Evolutionary conservation across 345 rosid genomes (phyloP), one percentile per base, ranked within the genome.

Genomic region (Litchi chinensis): DNA sequence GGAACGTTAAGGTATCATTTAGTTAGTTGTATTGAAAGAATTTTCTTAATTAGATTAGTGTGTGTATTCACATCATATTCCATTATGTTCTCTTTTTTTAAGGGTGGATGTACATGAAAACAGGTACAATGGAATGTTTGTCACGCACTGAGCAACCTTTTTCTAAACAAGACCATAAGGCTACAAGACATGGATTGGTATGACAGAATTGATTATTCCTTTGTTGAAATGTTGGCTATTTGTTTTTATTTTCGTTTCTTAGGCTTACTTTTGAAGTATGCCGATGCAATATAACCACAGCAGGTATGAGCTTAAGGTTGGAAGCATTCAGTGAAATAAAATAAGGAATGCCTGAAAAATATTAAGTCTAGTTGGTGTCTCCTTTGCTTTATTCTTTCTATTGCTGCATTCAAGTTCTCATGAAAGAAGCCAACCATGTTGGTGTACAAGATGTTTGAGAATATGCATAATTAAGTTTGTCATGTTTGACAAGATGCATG

Each of bases 101-200:
- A 78, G 24, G 65, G 8, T 80, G 70, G 62, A 59, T 77, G 59
- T 76, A 9, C 57, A 68, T 79, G 78, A 80, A 60, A 75, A 85
- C 92, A 95, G 99, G 99, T 95, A 70, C 98, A 95, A 63, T 95
- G 99, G 99, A 95, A 95, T 88, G 98, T 90, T 70, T 93, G 99
- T 81, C 93, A 93, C 70, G 97, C 98, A 22, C 82, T 93, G 82
- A 92, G 98, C 89, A 91, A 90, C 73, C 89, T 95, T 73, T 93
- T 93, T 82, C 83, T 90, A 71, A 95, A 92, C 50, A 90, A 91
- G 85, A 88, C 99, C 48, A 74, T 93, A 77, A 84, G 83, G 75
- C 89, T 92, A 79, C 93, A 87, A 80, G 91, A 95, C 74, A 89
- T 86, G 93, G 96, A 92, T 73, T 93, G 98, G 99, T 95, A 91